A percentile compares a stretch with the other conserved stretches of the same genome.
phyloP scores from a whole-genome alignment of 768 basidiomycete species.

The Tricholoma sp. region DNA sequence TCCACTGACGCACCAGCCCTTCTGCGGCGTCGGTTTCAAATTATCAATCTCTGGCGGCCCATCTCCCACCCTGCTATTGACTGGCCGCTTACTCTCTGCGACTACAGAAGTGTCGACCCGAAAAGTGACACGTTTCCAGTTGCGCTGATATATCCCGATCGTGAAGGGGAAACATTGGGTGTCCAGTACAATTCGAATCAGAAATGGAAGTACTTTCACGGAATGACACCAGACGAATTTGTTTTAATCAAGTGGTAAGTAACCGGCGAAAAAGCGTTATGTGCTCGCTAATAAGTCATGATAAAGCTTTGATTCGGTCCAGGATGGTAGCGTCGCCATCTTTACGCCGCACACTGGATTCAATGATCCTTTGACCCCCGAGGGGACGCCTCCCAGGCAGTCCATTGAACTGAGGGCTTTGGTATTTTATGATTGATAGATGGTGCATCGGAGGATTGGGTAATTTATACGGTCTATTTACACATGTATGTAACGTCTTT shows the following conservation, averaged over 20 bases:
- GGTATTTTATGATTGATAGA: slow-evolving; percentile 65
- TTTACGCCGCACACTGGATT: slow-evolving; percentile 60
- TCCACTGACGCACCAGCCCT: slow-evolving; percentile 28
- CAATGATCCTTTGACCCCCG: slow-evolving; percentile 46
- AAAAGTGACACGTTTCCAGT: neutral
- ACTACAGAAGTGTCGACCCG: slow-evolving; percentile 32
- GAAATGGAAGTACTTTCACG: no score
- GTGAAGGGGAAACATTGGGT: neutral
- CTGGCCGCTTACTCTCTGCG: slow-evolving; percentile 36
- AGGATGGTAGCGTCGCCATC: slow-evolving; percentile 43
- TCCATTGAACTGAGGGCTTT: slow-evolving; percentile 60
- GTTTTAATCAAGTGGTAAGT: no score
- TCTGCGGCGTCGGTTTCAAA: slow-evolving; percentile 36
- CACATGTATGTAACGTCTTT: no score
- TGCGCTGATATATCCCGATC: no score
- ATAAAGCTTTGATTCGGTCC: slow-evolving; percentile 21
- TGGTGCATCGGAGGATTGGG: no score
- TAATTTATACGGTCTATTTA: no score
- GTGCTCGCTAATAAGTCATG: neutral
- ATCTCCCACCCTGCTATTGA: slow-evolving; percentile 33
- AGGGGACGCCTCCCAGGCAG: slow-evolving; percentile 43
- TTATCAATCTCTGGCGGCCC: slow-evolving; percentile 45
- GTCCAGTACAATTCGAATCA: no score
- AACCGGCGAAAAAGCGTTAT: neutral
- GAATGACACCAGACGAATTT: no score